Evolutionary conservation across 345 rosid species (phyloP).

Genomic region (Conringia planisiliqua): DNA sequence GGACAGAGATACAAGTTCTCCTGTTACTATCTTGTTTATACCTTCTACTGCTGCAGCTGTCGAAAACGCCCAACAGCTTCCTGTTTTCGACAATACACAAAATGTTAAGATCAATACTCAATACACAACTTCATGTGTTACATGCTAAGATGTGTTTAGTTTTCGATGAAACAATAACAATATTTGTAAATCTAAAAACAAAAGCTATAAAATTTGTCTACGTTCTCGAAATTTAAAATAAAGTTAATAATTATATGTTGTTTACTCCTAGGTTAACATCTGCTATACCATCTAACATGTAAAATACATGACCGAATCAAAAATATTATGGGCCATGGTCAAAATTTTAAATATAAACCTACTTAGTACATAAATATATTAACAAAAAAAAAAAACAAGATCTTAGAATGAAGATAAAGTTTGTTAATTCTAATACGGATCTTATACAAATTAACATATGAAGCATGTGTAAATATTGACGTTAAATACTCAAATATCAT

Average conservation of each 20-base stretch:
- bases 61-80: conserved; percentile 99
- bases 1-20: conserved; percentile 63
- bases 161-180: background rate
- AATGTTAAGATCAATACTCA: background rate
- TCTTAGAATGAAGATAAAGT: background rate
- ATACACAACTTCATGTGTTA: background rate
- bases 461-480: background rate
- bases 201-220: background rate
- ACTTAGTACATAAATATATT: background rate
- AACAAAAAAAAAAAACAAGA: no score
- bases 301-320: background rate
- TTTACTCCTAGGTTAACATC: background rate
- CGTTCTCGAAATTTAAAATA: background rate
- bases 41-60: conserved; percentile 87
- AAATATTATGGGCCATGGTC: background rate
- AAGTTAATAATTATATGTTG: background rate
- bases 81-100: conserved; percentile 31
- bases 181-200: background rate
- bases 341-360: background rate
- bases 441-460: background rate
- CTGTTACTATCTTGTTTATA: conserved; percentile 79
- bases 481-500: background rate
- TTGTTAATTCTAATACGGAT: background rate
- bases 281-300: background rate
- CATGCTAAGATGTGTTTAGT: background rate